Evolutionary conservation across 2,329 filamentous ascomycete genomes (phyloP), one percentile per base, ranked within the genome.

Genomic region (Colletotrichum lindemuthianum): DNA sequence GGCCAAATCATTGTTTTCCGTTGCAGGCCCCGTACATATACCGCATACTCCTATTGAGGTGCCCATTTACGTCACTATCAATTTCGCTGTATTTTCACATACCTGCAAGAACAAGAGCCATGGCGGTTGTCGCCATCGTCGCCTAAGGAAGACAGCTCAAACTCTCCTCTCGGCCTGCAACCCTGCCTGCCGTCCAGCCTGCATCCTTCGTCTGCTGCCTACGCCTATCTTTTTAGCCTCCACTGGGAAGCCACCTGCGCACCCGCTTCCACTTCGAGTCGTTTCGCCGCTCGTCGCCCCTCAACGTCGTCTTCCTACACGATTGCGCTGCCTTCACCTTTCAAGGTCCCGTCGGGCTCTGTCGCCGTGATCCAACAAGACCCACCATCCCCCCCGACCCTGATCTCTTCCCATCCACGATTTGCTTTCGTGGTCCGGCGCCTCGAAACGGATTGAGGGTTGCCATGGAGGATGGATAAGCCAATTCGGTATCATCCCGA

Each of bases 391-490:
- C 5, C 5, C 24, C 24, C 24, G 24, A 24, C 24, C 24, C 24
- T 24, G 24, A 24, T 24, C 24, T 24, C 24, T 24, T 24, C 24
- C 24, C 5, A 24, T 24, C 24, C 24, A 24, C 24, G 24, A 24
- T 24, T 24, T 24, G 24, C 24, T 24, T 5, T 24, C 24, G 24
- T 24, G 4, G 5, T 24, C 5, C 24, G 24, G 24, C 24, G 24
- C 24, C 43, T 45, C 53, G 47, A 13, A 47, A 36, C 12, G 36
- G 16, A 57, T 63, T 39, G 32, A 43, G n/a, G 47, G 40, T 55
- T 64, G 60, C n/a, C 34, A 65, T 65, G 63, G 56, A 68, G 65
- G 56, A 68, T 68, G 67, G 67, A 67, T 67, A 50, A 63, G 57
- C 67, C 61, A 37, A 53, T 53, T 59, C 54, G 53, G 45, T 58